A percentile compares a stretch with the other conserved stretches of the same genome.
These are phyloP conservation scores for Oleoguttula mirabilis DNA, from an alignment of 495 filamentous ascomycete genomes.

Conservation along the genomic window DNA sequence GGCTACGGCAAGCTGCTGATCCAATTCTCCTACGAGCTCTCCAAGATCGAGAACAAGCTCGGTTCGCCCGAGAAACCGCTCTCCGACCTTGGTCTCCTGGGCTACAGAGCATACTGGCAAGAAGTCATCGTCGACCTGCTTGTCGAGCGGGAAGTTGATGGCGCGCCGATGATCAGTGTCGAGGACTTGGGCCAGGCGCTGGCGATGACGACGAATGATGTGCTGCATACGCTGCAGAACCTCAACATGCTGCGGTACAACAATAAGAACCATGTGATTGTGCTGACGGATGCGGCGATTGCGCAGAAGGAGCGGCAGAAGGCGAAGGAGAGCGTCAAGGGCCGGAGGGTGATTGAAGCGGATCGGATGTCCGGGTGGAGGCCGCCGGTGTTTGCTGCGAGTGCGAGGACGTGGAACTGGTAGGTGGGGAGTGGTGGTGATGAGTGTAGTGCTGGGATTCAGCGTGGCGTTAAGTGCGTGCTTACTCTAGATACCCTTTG, in stretches of 20 bases:
- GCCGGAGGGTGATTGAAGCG: conserved; percentile 53
- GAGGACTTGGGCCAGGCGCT: conserved; percentile 66
- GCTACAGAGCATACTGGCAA: conserved; percentile 93
- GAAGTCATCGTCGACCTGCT: conserved; percentile 82
- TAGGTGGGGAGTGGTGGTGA: too few species aligned
- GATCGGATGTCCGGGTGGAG: conserved; percentile 73
- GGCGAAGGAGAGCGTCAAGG: conserved; percentile 44
- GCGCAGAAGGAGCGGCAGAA: conserved; percentile 68
- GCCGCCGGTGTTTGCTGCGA: conserved; percentile 85
- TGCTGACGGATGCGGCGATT: conserved; percentile 66
- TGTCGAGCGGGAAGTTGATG: conserved; percentile 37
- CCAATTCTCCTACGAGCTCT: conserved; percentile 95
- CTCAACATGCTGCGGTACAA: conserved; percentile 83
- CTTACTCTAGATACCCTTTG: too few species aligned
- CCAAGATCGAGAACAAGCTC: conserved; percentile 85
- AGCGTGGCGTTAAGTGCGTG: too few species aligned
- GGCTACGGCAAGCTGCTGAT: conserved; percentile 89
- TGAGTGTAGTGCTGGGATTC: too few species aligned
- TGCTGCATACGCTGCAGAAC: conserved; percentile 83
- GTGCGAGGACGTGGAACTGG: conserved; percentile 91
- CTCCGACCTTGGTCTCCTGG: conserved; percentile 79
- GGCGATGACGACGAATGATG: conserved; percentile 91
- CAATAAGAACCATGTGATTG: conserved; percentile 90
- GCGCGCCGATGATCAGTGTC: conserved; percentile 55
- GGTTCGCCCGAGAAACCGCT: conserved; percentile 95